Evolutionary conservation across 495 filamentous ascomycete species (phyloP).

Genomic region (Penicillium turbatum): DNA sequence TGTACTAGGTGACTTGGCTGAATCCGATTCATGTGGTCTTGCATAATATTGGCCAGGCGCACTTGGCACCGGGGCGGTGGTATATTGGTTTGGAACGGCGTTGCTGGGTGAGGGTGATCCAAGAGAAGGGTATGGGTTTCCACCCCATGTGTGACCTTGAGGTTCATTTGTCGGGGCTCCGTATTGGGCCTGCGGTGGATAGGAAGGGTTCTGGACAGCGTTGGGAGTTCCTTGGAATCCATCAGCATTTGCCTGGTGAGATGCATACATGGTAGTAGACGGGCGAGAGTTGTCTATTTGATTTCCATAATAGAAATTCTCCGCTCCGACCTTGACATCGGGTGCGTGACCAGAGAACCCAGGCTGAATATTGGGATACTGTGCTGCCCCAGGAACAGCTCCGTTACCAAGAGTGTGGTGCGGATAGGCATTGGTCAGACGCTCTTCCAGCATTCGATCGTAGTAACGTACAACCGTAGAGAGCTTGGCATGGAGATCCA

Average conservation of each 20-base stretch:
- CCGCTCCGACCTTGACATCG: conserved; percentile 52
- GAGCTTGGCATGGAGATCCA: conserved; percentile 91
- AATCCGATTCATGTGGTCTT: conserved; percentile 26
- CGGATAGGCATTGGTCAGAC: conserved; percentile 85
- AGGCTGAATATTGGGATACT: conserved; percentile 62
- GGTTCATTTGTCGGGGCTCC: conserved; percentile 21
- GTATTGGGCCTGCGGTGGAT: conserved; percentile 23
- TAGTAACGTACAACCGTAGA: conserved; percentile 98
- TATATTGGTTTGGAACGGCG: conserved; percentile 12
- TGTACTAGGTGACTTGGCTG: conserved; percentile 15
- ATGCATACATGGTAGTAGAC: conserved; percentile 41
- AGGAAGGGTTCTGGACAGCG: conserved; percentile 27
- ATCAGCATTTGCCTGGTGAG: conserved; percentile 30
- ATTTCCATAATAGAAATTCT: conserved; percentile 78
- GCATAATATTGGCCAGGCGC: conserved; percentile 32
- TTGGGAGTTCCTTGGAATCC: conserved; percentile 15
- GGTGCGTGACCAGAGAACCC: conserved; percentile 51
- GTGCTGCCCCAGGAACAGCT: conserved; percentile 45
- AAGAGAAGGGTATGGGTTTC: conserved; percentile 25
- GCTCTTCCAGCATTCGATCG: conserved; percentile 95
- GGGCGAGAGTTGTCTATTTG: conserved; percentile 42
- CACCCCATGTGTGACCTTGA: conserved; percentile 26
- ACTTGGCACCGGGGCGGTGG: conserved; percentile 14
- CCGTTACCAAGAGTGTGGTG: conserved; percentile 61
- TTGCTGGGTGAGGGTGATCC: conserved; percentile 30